Percentiles rank a stretch among this genome's conserved stretches.
These are phyloP conservation scores for Xerocomus amazonicus DNA, from an alignment of 1,284 basidiomycete genomes.

Conservation along the genomic window DNA sequence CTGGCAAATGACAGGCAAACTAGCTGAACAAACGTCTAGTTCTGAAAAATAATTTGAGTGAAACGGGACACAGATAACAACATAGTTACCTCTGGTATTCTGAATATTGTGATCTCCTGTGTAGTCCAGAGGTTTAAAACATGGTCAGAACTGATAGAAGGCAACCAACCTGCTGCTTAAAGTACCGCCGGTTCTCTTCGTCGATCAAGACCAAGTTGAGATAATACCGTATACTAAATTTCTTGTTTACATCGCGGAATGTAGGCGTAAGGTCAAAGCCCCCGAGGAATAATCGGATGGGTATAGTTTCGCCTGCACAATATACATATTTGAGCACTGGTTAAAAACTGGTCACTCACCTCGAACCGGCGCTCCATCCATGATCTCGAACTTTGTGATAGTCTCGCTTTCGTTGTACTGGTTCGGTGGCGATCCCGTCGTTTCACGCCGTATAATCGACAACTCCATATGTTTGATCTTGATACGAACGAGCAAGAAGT, in stretches of 20 bases:
- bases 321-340: background rate
- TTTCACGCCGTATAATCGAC: slow-evolving; percentile 95
- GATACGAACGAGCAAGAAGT: slow-evolving; percentile 97
- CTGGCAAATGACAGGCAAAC: slow-evolving; percentile 8
- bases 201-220: slow-evolving; percentile 96
- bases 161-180: slow-evolving; percentile 76
- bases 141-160: background rate
- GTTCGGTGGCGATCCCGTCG: slow-evolving; percentile 93
- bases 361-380: slow-evolving; percentile 95
- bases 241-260: slow-evolving; percentile 99
- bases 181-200: slow-evolving; percentile 95
- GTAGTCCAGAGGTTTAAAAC: background rate
- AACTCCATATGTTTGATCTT: slow-evolving; percentile 99
- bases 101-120: slow-evolving; percentile 70
- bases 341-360: slow-evolving; percentile 42
- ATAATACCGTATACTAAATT: slow-evolving; percentile 96
- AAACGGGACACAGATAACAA: background rate
- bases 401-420: slow-evolving; percentile 99
- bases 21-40: slow-evolving; percentile 18
- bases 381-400: slow-evolving; percentile 99
- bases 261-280: slow-evolving; percentile 98
- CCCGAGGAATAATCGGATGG: slow-evolving; percentile 95
- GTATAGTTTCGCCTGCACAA: slow-evolving; percentile 87
- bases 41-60: slow-evolving; percentile 18
- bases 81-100: slow-evolving; percentile 62